A percentile compares a stretch with the other conserved stretches of the same genome.
Evolutionary conservation across 2,329 filamentous ascomycete species (phyloP).

Genomic region (Colletotrichum limetticola): DNA sequence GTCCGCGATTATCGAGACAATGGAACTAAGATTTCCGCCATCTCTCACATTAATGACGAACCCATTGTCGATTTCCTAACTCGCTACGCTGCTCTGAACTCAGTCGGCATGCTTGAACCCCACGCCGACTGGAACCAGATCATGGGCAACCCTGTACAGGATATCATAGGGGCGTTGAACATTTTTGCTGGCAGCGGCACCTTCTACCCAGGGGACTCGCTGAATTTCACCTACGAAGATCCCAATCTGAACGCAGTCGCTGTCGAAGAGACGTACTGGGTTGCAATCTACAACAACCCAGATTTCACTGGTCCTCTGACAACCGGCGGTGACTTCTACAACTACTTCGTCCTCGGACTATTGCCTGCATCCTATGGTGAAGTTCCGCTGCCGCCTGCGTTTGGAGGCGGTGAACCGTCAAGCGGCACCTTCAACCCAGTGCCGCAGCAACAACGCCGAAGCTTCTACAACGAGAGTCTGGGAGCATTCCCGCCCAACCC

Average conservation of each 20-base stretch:
- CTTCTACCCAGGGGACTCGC: conserved; percentile 20
- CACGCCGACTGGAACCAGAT: conserved; percentile 29
- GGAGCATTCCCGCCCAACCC: conserved; percentile 3
- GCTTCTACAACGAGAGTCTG: conserved; percentile 1
- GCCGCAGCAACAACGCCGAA: not conserved
- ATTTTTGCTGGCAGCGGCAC: conserved; percentile 16
- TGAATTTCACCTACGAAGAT: conserved; percentile 26
- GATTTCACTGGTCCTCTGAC: conserved; percentile 20
- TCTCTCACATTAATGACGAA: conserved; percentile 22
- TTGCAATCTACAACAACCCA: conserved; percentile 22
- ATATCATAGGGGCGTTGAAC: conserved; percentile 1
- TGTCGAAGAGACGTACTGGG: conserved; percentile 1
- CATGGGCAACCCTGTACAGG: conserved; percentile 23
- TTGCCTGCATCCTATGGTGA: conserved; percentile 17
- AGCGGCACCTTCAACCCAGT: not conserved
- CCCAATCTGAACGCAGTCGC: not conserved
- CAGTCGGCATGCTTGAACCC: conserved; percentile 27
- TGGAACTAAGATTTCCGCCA: conserved; percentile 6
- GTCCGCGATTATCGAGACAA: conserved; percentile 7
- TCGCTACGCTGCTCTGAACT: conserved; percentile 8
- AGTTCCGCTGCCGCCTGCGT: not conserved
- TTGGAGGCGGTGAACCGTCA: not conserved
- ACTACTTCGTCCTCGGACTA: conserved; percentile 22
- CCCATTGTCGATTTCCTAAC: conserved; percentile 6
- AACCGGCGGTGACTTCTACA: conserved; percentile 28